Conservation (phyloP, 2,329 filamentous ascomycete species). For the Akanthomyces muscarius region DNA sequence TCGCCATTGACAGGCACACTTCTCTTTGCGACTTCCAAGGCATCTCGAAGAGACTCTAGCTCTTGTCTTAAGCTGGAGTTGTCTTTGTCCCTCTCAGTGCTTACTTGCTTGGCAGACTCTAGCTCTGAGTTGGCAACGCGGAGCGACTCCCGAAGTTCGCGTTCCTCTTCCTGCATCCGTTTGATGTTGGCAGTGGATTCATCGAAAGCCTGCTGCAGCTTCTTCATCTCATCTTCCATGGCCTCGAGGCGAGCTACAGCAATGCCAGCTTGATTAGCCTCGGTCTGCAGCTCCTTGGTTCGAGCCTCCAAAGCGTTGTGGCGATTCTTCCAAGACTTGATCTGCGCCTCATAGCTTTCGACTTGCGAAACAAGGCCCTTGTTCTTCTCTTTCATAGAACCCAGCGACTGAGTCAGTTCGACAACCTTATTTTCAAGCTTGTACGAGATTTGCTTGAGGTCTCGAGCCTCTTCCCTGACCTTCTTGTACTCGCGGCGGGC, state of each 20-base stretch:
- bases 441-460: constrained; percentile 99
- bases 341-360: constrained; percentile 91
- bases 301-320: constrained; percentile 86
- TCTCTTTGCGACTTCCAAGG: constrained; percentile 82
- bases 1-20: constrained; percentile 70
- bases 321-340: constrained; percentile 92
- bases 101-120: constrained; percentile 71
- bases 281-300: constrained; percentile 89
- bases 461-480: constrained; percentile 89
- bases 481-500: constrained; percentile 85
- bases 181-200: constrained; percentile 90
- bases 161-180: constrained; percentile 91
- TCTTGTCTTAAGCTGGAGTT: constrained; percentile 83
- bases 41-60: constrained; percentile 83
- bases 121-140: constrained; percentile 76
- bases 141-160: constrained; percentile 76
- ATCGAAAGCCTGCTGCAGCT: constrained; percentile 81
- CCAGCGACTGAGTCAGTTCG: constrained; percentile 89
- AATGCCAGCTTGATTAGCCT: constrained; percentile 97
- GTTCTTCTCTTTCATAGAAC: constrained; percentile 91
- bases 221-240: constrained; percentile 95
- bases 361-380: constrained; percentile 83
- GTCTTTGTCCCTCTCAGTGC: constrained; percentile 75
- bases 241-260: constrained; percentile 83
- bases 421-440: constrained; percentile 99